Evolutionary conservation across 257 asterid genomes (phyloP), one percentile per base, ranked within the genome.

Genomic region (Parsonsia alboflavescens): DNA sequence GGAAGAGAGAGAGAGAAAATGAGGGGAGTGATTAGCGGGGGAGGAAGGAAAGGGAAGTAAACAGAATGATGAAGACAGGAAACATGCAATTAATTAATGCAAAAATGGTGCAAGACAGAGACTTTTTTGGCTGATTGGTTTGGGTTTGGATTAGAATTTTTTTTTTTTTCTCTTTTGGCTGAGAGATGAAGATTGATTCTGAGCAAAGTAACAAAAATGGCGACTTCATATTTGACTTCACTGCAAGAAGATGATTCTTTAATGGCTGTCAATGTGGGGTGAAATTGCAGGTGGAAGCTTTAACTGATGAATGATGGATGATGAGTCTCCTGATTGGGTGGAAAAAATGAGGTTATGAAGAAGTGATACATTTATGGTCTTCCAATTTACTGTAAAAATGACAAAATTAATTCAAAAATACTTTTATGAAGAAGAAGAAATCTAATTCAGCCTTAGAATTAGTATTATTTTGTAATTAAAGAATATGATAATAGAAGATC

Each of bases 11-110:
- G 54, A 5, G 67, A 49, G 71, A 46, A 3, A 19, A 63, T 6
- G 36, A 17, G 65, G 54, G 68, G 81, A 78, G 81, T 61, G 78
- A 82, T 76, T 82, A 73, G 73, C 78, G 85, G 76, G 58, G 68
- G 7, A 0, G 4, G 80, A 30, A 61, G 45, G 77, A 75, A 74
- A 71, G 64, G 77, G 80, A 62, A 73, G 79, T 36, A 58, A 69
- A 78, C 81, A 73, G 72, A 72, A 66, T 74, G 84, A 79, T 44
- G 73, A 62, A 1, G 79, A 72, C 78, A 41, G 16, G 56, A 56
- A 33, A 58, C 70, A 70, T 64, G 81, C 44, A 79, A 71, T 71
- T 64, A 50, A 41, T 64, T 72, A 78, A 72, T 59, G 63, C 77
- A 72, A 44, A 10, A 53, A 65, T 64, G 56, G 59, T 24, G 76